These are phyloP conservation scores for Psidium friedrichsthalianum DNA, from an alignment of 345 rosid species.

Conservation along the genomic window DNA sequence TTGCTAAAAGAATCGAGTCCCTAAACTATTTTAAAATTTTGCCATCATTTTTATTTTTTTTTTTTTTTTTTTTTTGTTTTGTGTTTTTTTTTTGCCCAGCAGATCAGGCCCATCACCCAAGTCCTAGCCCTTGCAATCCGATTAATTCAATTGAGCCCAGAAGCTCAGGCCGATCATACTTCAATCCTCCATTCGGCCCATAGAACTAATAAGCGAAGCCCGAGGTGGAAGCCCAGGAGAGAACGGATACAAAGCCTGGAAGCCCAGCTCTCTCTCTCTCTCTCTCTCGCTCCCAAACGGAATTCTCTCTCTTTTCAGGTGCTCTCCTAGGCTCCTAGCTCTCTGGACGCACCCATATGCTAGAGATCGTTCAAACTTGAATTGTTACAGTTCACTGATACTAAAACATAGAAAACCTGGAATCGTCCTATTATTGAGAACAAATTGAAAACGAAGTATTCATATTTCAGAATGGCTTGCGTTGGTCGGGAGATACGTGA, in stretches of 20 bases:
- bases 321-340: not conserved
- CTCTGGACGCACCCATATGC: too few relatives aligned
- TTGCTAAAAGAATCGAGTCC: too few relatives aligned
- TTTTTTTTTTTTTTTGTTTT: too few relatives aligned
- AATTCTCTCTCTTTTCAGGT: not conserved
- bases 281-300: accelerated
- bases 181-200: not conserved
- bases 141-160: not conserved
- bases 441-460: too few relatives aligned
- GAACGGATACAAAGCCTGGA: not conserved
- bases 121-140: not conserved
- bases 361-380: too few relatives aligned
- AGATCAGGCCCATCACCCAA: not conserved
- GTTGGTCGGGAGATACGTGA: not conserved
- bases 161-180: not conserved
- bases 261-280: not conserved
- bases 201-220: not conserved
- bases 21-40: too few relatives aligned
- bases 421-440: too few relatives aligned
- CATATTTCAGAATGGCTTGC: not conserved
- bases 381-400: too few relatives aligned
- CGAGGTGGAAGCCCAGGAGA: not conserved
- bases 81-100: too few relatives aligned
- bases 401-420: too few relatives aligned
- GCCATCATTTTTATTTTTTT: too few relatives aligned